Base-by-base conservation (phyloP, 2,329 filamentous ascomycete species). In the Alternaria viburni region DNA sequence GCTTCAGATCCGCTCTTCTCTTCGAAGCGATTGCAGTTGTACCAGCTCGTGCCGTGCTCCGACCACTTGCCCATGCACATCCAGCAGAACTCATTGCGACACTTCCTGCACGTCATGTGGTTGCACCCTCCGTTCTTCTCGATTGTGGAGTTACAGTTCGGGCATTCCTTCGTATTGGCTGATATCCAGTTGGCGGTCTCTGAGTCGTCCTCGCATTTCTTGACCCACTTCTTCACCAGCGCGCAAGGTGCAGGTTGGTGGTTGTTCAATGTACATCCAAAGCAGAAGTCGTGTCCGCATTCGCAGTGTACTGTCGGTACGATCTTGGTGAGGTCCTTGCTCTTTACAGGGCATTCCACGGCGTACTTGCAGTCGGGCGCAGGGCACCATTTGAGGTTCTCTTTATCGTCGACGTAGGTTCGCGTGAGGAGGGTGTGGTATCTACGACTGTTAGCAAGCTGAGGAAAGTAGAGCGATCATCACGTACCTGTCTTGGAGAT, bases 61-160 rank as follows among this genome's bases (percentile, higher is more conserved):
- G 93, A 96, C 96, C 96, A 99, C 1, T 97, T 85, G 0, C 96
- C 96, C 96, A 99, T 99, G 77, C 96, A 99, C 92, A 99, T 98
- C 96, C 96, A 99, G 83, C 96, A 99, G 76, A 99, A 97, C 76
- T 97, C 94, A 76, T 97, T 90, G 75, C 93, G 93, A 83, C 94
- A 97, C 80, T 97, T 97, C 60, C 94, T 86, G 79, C 94, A 97
- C 0, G 94, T 97, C 94, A 97, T 97, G 80, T 97, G 94, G 82
- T 97, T 97, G 83, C 94, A 97, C 4, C 94, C 94, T 56, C 94
- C 94, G 70, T 99, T 99, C 87, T 99, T 99, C 82, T 99, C 96
- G 47, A 99, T 99, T 0, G 96, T 99, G 3, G 95, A 98, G 71
- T 93, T 89, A 81, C 96, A 99, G 78, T 92, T 96, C 0, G 96